phyloP scores from a whole-genome alignment of 1,284 basidiomycete genomes.

The Mycena citricolor region DNA sequence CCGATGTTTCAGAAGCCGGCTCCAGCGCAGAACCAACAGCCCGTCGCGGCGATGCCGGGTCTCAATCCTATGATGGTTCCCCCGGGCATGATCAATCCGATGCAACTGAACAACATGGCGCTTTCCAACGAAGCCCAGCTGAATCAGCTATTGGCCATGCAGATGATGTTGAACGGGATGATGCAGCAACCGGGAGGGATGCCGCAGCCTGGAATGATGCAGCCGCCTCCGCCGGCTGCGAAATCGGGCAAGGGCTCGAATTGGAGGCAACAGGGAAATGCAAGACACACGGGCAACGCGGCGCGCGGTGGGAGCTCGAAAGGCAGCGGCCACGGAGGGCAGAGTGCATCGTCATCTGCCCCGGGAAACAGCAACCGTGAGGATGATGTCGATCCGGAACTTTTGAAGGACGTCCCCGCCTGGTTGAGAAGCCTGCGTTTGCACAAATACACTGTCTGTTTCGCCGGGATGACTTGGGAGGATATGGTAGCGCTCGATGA shows the following conservation, averaged over 20 bases:
- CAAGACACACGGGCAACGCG: slow-evolving; percentile 43
- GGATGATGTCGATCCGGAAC: slow-evolving; percentile 85
- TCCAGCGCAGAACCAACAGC: too few relatives aligned
- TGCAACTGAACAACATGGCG: slow-evolving; percentile 59
- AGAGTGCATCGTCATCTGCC: slow-evolving; percentile 49
- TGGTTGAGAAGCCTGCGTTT: slow-evolving; percentile 92
- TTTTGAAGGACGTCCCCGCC: slow-evolving; percentile 84
- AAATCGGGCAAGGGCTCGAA: slow-evolving; percentile 30
- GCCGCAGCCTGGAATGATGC: slow-evolving; percentile 29
- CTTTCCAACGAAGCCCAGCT: slow-evolving; percentile 60
- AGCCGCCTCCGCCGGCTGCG: slow-evolving; percentile 28
- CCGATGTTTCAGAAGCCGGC: slow-evolving; percentile 75
- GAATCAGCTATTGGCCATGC: slow-evolving; percentile 76
- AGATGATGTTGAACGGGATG: slow-evolving; percentile 71
- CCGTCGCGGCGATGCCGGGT: slow-evolving; percentile 33
- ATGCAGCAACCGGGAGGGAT: slow-evolving; percentile 45
- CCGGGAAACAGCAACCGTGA: slow-evolving; percentile 58
- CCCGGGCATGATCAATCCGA: slow-evolving; percentile 63
- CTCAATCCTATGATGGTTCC: slow-evolving; percentile 27
- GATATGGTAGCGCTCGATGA: slow-evolving; percentile 95
- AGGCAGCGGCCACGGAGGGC: slow-evolving; percentile 40
- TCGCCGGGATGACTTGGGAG: slow-evolving; percentile 87
- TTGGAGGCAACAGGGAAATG: slow-evolving; percentile 43
- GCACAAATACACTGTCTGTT: slow-evolving; percentile 97
- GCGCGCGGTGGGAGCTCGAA: slow-evolving; percentile 31